A percentile compares a stretch with the other conserved stretches of the same genome.
Conservation (phyloP, 306 rosid species). For the Vigna nakashimae region DNA sequence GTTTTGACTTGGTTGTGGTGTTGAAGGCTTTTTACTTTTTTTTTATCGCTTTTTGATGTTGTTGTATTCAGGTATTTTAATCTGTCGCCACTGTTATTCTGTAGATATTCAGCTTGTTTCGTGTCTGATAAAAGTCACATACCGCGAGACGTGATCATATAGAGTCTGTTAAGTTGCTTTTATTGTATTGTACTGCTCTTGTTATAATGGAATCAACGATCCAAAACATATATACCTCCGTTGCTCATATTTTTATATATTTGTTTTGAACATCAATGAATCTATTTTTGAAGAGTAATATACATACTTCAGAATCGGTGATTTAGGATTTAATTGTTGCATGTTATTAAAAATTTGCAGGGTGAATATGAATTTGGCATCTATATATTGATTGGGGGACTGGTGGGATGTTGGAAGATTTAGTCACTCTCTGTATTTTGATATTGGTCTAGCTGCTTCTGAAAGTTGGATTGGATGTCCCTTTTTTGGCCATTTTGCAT, state of each 20-base stretch:
- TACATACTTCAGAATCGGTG: background rate
- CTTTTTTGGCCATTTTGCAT: conserved; percentile 29
- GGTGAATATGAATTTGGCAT: conserved; percentile 38
- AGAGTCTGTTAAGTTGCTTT: background rate
- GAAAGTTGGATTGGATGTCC: conserved; percentile 22
- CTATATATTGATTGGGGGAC: conserved; percentile 27
- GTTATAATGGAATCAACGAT: conserved; percentile 15
- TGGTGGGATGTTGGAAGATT: conserved; percentile 37
- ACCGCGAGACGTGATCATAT: background rate
- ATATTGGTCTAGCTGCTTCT: conserved; percentile 28
- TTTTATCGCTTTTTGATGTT: background rate
- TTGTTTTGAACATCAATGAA: conserved; percentile 5
- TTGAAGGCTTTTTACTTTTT: conserved; percentile 2
- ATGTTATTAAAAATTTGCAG: conserved; percentile 40
- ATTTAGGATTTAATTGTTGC: conserved; percentile 37
- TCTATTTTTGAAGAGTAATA: background rate
- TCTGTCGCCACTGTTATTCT: background rate
- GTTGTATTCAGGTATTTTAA: conserved; percentile 35
- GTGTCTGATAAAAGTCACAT: conserved; percentile 5
- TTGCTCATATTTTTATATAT: conserved; percentile 19
- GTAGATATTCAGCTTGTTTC: conserved; percentile 9
- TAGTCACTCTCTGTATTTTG: conserved; percentile 27
- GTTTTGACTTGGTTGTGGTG: background rate
- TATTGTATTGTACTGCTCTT: conserved; percentile 9
- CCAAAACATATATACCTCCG: background rate